phyloP scores from a whole-genome alignment of 768 basidiomycete genomes.

The Pholiota microspora region DNA sequence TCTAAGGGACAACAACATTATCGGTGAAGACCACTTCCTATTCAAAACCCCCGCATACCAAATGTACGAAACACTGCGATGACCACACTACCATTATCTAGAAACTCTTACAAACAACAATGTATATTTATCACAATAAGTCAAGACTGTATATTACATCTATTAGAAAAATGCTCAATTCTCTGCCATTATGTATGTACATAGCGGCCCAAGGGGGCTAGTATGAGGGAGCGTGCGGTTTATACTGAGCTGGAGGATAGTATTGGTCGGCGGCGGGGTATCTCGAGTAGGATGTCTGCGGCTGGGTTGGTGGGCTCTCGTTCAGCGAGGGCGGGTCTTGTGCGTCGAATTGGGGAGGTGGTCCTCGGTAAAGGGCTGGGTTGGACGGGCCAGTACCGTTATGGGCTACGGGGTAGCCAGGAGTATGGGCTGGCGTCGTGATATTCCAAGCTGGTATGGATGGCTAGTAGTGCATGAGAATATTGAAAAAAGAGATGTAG shows the following conservation, averaged over 20 bases:
- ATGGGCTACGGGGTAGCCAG: constrained; percentile 16
- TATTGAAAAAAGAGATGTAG: not conserved
- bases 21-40: constrained; percentile 70
- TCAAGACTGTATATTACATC: constrained; percentile 21
- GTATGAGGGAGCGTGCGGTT: constrained; percentile 31
- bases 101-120: constrained; percentile 9
- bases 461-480: constrained; percentile 10
- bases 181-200: constrained; percentile 13
- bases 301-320: not conserved
- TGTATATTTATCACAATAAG: constrained; percentile 21
- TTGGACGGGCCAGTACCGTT: constrained; percentile 5
- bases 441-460: constrained; percentile 24
- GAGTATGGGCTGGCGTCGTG: constrained; percentile 17
- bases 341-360: not conserved
- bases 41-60: constrained; percentile 65
- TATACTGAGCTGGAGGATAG: constrained; percentile 27
- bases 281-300: constrained; percentile 13
- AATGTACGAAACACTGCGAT: constrained; percentile 73
- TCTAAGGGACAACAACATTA: constrained; percentile 36
- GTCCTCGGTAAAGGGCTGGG: not conserved
- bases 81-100: too few relatives aligned
- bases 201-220: constrained; percentile 25
- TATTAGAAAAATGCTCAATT: constrained; percentile 12
- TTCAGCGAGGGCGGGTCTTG: constrained; percentile 3
- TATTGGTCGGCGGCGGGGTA: constrained; percentile 18